Evolutionary conservation across 192 early-diverging fungal species (phyloP), one percentile per base, ranked within the genome.

Genomic region (Coemansia sp.): DNA sequence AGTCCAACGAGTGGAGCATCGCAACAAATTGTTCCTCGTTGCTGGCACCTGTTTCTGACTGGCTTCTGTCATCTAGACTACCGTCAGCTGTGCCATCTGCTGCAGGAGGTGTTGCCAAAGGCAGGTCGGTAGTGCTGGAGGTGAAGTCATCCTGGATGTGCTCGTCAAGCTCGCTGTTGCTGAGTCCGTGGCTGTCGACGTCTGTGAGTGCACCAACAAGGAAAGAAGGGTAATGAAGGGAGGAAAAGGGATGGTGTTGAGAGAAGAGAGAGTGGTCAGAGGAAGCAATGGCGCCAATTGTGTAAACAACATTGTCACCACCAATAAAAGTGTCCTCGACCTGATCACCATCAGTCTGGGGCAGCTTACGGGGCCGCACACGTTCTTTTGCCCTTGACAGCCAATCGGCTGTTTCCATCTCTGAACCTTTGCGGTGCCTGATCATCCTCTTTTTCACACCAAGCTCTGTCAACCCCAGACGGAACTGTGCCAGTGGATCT

Each of bases 361-460:
- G 58, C 16, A 5, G 5, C 18, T 52, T 51, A 7, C 49, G 48
- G 10, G 49, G 49, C 1, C 63, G 12, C 0, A 57, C 8, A 18
- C 34, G 30, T 33, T 72, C 59, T 25, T 61, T 54, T 0, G 52
- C 59, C 0, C 63, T 5, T 6, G 71, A 73, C 14, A 73, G 14
- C 64, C 64, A 73, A 56, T 67, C 64, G 0, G 71, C 60, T 0
- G 60, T 61, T 16, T 63, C 22, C 16, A 62, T 58, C 0, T 66
- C 49, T 17, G 36, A 32, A 10, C 71, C 64, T 1, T 58, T 14
- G 0, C 42, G 42, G 48, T 73, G 71, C 1, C 22, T 25, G 7
- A 73, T 12, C 71, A 73, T 73, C 7, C 31, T 2, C 3, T 62
- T 38, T 36, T 45, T 66, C 0, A 73, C 31, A 22, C 71, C 71